Conservation (phyloP, 148 eudicot species). For the Cornus florida region DNA sequence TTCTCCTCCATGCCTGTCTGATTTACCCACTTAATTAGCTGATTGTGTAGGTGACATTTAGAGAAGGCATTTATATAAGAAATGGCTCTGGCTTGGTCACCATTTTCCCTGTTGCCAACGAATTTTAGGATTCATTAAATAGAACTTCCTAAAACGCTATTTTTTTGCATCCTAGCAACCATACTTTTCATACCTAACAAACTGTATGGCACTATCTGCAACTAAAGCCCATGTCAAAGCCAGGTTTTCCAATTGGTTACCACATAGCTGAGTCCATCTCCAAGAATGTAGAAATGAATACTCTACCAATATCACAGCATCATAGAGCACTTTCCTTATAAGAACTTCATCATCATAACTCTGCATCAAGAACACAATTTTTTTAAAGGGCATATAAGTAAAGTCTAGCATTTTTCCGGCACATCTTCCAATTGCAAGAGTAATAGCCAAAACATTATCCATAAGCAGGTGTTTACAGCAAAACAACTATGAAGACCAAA, state of each 20-base stretch:
- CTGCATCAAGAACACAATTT: conserved; percentile 30
- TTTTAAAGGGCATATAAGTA: neutral
- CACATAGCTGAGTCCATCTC: conserved; percentile 42
- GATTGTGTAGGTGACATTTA: conserved; percentile 48
- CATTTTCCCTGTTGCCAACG: conserved; percentile 46
- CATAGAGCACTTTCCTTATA: conserved; percentile 49
- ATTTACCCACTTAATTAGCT: conserved; percentile 51
- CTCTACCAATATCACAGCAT: conserved; percentile 53
- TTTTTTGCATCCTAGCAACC: conserved; percentile 6
- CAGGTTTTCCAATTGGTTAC: conserved; percentile 38
- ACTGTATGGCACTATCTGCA: conserved; percentile 61
- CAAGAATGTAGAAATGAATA: conserved; percentile 45
- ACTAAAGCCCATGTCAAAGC: conserved; percentile 69
- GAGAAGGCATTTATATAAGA: conserved; percentile 57
- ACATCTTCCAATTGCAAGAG: conserved; percentile 2
- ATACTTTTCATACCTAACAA: conserved; percentile 49
- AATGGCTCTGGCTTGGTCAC: conserved; percentile 39
- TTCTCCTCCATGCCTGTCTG: conserved; percentile 35
- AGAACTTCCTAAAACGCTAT: neutral
- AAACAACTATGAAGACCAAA: neutral
- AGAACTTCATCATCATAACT: conserved; percentile 41
- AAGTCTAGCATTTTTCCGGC: neutral
- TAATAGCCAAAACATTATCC: conserved; percentile 3
- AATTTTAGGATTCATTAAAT: conserved; percentile 13
- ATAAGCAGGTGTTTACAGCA: neutral